phyloP scores from a whole-genome alignment of 2,329 filamentous ascomycete genomes.

The Xylariales sp. region DNA sequence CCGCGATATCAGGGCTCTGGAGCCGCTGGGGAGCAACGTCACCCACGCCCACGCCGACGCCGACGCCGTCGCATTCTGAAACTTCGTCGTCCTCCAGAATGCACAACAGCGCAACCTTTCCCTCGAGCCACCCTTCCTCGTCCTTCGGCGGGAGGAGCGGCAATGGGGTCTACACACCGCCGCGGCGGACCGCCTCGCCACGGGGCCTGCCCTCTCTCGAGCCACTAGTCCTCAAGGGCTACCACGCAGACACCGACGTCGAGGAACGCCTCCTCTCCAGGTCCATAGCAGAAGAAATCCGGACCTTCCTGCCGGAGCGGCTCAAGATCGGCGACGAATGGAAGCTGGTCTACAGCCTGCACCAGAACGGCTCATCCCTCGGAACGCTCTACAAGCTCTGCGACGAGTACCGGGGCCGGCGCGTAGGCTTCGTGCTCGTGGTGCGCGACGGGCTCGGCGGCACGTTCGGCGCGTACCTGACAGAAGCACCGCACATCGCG shows the following conservation, averaged over 20 bases:
- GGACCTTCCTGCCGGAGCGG: conserved; percentile 79
- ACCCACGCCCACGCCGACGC: too few relatives aligned
- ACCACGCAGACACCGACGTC: conserved; percentile 52
- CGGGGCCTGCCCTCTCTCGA: conserved; percentile 38
- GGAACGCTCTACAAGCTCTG: conserved; percentile 81
- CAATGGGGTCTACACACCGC: neutral
- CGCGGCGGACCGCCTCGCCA: neutral
- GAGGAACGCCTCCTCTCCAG: conserved; percentile 64
- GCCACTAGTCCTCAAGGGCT: conserved; percentile 67
- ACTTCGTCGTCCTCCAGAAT: too few relatives aligned
- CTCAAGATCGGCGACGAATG: conserved; percentile 85
- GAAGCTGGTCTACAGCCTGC: conserved; percentile 81
- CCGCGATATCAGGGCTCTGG: too few relatives aligned
- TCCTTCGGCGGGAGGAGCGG: too few relatives aligned
- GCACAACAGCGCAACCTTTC: too few relatives aligned
- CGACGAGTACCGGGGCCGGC: conserved; percentile 58
- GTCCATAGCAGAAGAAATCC: conserved; percentile 85
- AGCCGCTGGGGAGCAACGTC: too few relatives aligned
- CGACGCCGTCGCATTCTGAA: too few relatives aligned
- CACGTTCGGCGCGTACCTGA: conserved; percentile 90
- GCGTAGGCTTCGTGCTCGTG: conserved; percentile 86
- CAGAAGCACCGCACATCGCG: conserved; percentile 75
- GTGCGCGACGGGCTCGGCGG: conserved; percentile 72
- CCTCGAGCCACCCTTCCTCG: too few relatives aligned
- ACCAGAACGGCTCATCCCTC: conserved; percentile 85